phyloP scores from a whole-genome alignment of 257 asterid genomes.

The Solanum clarkiae region DNA sequence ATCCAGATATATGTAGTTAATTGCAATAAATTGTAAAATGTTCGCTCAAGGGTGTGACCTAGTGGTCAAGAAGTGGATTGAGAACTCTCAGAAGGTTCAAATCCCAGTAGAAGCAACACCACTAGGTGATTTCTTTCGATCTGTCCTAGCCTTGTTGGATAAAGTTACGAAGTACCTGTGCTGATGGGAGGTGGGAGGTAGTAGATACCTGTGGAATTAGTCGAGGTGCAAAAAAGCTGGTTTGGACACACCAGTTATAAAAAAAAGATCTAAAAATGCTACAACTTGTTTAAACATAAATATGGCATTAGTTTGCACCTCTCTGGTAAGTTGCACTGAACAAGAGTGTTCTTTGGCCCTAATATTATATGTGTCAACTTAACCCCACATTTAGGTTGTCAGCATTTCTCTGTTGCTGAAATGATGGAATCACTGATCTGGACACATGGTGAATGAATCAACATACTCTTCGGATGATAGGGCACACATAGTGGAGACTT shows the following conservation, averaged over 20 bases:
- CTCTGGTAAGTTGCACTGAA: not conserved
- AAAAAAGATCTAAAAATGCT: not conserved
- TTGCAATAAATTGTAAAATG: not conserved
- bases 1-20: not conserved
- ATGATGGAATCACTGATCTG: not conserved
- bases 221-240: not conserved
- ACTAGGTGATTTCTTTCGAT: not conserved
- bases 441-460: not conserved
- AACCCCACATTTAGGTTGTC: not conserved
- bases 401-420: not conserved
- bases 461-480: not conserved
- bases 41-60: not conserved
- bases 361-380: not conserved
- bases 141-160: not conserved
- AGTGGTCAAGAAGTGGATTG: not conserved
- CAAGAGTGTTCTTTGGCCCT: not conserved
- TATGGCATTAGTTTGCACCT: not conserved
- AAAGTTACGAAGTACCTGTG: not conserved
- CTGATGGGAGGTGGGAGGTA: not conserved
- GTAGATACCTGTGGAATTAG: not conserved
- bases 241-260: not conserved
- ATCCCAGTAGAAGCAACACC: not conserved
- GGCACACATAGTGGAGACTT: not conserved
- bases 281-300: not conserved
- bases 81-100: not conserved